Base-by-base conservation (phyloP, 306 rosid genomes). In the Arachis hypogaea region DNA sequence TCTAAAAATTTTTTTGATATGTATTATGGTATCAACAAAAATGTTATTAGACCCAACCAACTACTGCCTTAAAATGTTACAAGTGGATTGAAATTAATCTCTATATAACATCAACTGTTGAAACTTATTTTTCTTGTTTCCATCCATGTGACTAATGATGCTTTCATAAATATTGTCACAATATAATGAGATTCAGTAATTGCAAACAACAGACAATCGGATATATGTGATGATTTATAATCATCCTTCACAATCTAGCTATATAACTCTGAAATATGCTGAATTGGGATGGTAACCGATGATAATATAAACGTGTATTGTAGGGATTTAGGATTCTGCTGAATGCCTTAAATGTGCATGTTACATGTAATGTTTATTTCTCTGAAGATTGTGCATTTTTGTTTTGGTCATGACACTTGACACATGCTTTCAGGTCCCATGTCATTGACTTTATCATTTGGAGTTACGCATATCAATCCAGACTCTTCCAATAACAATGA, bases 371-470 rank as follows among this genome's bases (percentile, higher is more conserved):
- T 63, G 47, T 40, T 62, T 74, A 9, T 43, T 74, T 42, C 11
- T 54, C 11, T 54, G 29, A 18, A 52, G 78, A 63, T 45, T 64
- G 0, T 49, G 56, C 60, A 52, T 63, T 55, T 41, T 52, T 72
- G 58, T 72, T 36, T 12, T 46, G 68, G 59, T 22, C 38, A 46
- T 33, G 33, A 33, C 59, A 45, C 28, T 22, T 22, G 28, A 22
- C 28, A 22, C 28, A 22, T 47, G 52, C 28, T 38, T 36, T 49
- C 41, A 45, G 59, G 67, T 3, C 45, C 51, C 66, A 28, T 58
- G 76, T 28, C 45, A 29, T 71, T 36, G 1, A 43, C 67, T 57
- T 70, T 41, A 5, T 3, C 22, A 28, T 46, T 18, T 9, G 47
- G 28, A 22, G 55, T 18, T 6, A 47, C 7, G 46, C 29, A 8